These are phyloP conservation scores for Fagopyrum homotropicum DNA, from an alignment of 148 eudicot species.

Conservation along the genomic window DNA sequence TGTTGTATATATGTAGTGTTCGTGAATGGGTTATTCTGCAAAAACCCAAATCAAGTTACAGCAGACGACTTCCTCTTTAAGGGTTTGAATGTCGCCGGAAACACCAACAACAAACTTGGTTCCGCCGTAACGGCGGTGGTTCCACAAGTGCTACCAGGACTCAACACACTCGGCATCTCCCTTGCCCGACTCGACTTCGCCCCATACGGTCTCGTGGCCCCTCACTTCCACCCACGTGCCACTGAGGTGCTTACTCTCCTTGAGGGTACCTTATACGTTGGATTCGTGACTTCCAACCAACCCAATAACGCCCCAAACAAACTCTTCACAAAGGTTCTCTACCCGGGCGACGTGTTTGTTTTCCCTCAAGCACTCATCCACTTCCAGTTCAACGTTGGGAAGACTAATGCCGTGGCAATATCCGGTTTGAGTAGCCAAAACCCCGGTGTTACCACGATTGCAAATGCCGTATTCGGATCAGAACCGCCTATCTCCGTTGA, in stretches of 20 bases:
- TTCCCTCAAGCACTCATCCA: constrained; percentile 26
- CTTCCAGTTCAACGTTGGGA: constrained; percentile 19
- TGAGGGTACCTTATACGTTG: constrained; percentile 22
- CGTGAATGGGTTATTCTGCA: constrained; percentile 10
- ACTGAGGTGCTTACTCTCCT: constrained; percentile 21
- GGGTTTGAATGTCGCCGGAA: background rate
- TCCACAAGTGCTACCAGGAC: constrained; percentile 13
- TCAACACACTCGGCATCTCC: constrained; percentile 28
- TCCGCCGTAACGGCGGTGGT: background rate
- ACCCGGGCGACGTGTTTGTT: constrained; percentile 21
- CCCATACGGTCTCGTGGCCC: constrained; percentile 18
- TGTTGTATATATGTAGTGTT: background rate
- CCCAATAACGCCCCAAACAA: background rate
- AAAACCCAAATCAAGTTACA: background rate
- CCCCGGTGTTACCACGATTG: background rate
- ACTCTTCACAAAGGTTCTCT: constrained; percentile 17
- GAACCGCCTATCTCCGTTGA: constrained; percentile 6
- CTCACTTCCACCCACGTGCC: constrained; percentile 29
- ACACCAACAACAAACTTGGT: background rate
- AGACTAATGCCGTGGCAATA: background rate
- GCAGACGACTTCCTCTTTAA: constrained; percentile 6
- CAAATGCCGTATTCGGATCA: background rate
- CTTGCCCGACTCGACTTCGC: constrained; percentile 22
- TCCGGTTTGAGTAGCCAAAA: constrained; percentile 1
- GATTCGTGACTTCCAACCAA: constrained; percentile 23